Evolutionary conservation across 2,329 filamentous ascomycete genomes (phyloP).

Genomic region (Sphaerostilbella broomeana): DNA sequence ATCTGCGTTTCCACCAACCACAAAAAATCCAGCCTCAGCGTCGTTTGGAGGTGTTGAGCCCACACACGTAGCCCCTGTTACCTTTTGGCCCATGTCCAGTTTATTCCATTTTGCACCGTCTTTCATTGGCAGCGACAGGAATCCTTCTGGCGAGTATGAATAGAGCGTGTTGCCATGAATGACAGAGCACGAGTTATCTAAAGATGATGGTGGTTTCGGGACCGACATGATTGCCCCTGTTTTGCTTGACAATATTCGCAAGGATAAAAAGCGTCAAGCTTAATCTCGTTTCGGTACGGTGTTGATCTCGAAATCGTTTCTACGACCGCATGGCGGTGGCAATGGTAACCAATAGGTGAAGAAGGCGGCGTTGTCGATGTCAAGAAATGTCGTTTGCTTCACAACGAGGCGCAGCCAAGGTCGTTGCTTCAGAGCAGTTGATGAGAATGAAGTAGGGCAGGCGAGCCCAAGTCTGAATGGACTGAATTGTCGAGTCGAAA

Average conservation of each 20-base stretch:
- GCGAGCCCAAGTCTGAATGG: too few species aligned
- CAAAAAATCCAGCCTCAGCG: conserved; percentile 60
- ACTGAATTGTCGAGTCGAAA: conserved; percentile 6
- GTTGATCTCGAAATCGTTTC: conserved; percentile 1
- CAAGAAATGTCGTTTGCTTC: not conserved
- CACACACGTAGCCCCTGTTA: conserved; percentile 73
- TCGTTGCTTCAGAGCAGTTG: conserved; percentile 1
- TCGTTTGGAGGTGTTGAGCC: conserved; percentile 56
- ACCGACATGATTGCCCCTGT: conserved; percentile 56
- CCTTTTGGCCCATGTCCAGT: conserved; percentile 58
- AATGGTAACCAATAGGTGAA: not conserved
- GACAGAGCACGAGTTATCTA: conserved; percentile 75
- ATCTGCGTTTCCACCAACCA: conserved; percentile 65
- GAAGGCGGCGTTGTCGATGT: not conserved
- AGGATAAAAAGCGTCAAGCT: not conserved
- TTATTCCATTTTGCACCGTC: conserved; percentile 65
- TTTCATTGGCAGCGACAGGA: conserved; percentile 65
- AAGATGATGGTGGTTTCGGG: conserved; percentile 60
- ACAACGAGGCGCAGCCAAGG: conserved; percentile 7
- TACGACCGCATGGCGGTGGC: conserved; percentile 19
- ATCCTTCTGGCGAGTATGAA: conserved; percentile 67
- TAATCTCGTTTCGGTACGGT: too few species aligned
- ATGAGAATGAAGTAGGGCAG: not conserved
- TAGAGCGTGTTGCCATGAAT: conserved; percentile 79
- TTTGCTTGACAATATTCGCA: conserved; percentile 6